Evolutionary conservation across 1,139 yeast genomes (phyloP).

Genomic region (Suhomyces choctaworum): DNA sequence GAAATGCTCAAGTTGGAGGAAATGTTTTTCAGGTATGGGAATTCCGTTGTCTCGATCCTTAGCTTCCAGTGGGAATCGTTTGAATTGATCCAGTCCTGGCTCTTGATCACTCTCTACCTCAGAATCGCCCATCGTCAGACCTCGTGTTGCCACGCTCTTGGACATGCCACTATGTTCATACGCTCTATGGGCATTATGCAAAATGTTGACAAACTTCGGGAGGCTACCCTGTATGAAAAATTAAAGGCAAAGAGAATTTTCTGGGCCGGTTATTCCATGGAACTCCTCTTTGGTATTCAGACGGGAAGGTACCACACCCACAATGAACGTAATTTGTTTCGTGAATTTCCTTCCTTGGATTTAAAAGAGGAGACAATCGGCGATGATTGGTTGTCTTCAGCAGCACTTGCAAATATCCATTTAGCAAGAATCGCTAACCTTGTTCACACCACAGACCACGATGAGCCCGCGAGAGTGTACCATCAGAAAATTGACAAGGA

Average conservation of each 20-base stretch:
- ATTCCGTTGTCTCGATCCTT: conserved; percentile 47
- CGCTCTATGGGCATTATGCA: conserved; percentile 58
- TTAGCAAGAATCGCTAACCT: conserved; percentile 41
- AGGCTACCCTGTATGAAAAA: conserved; percentile 45
- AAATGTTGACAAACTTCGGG: conserved; percentile 19
- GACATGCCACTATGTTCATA: conserved; percentile 55
- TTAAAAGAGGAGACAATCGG: conserved; percentile 27
- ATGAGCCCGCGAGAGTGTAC: conserved; percentile 31
- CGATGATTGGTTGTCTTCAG: conserved; percentile 57
- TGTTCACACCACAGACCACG: conserved; percentile 32
- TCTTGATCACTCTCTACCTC: conserved; percentile 53
- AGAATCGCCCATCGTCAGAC: conserved; percentile 60
- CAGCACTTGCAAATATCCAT: conserved; percentile 50
- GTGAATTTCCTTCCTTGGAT: conserved; percentile 37
- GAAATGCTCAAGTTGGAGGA: conserved; percentile 47
- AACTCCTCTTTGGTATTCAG: conserved; percentile 55
- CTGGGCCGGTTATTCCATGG: conserved; percentile 60
- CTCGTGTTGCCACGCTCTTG: conserved; percentile 53
- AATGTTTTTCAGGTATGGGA: conserved; percentile 50
- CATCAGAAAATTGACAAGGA: conserved; percentile 39
- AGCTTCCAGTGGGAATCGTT: conserved; percentile 69
- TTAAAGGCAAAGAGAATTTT: conserved; percentile 55
- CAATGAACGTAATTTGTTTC: conserved; percentile 34
- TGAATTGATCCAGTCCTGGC: conserved; percentile 66
- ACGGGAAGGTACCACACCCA: conserved; percentile 52